Evolutionary conservation across 257 asterid genomes (phyloP).

Genomic region (Przewalskia tangutica): DNA sequence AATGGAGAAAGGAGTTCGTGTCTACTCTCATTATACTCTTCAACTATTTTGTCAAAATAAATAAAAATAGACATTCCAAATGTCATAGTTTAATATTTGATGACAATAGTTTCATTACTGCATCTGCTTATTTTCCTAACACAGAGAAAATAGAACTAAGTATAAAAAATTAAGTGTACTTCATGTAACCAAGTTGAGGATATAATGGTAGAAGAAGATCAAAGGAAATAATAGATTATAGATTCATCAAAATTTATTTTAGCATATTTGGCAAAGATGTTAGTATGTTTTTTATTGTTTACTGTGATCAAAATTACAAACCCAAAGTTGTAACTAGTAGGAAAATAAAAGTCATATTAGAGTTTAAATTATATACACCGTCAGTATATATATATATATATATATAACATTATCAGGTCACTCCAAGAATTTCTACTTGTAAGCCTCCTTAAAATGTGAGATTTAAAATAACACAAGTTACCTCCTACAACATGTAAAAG

Average conservation of each 20-base stretch:
- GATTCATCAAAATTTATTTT: neutral
- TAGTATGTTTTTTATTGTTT: neutral
- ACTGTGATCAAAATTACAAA: neutral
- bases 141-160: neutral
- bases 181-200: too few relatives aligned
- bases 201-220: neutral
- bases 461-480: neutral
- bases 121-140: neutral
- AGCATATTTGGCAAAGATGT: neutral
- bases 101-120: neutral
- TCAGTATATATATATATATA: neutral
- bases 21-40: too few relatives aligned
- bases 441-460: neutral
- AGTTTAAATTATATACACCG: neutral
- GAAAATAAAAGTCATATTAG: too few relatives aligned
- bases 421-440: neutral
- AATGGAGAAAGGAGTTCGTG: too few relatives aligned
- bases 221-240: neutral
- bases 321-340: too few relatives aligned
- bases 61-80: too few relatives aligned
- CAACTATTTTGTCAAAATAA: too few relatives aligned
- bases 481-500: neutral
- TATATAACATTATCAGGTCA: neutral
- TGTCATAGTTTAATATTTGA: neutral
- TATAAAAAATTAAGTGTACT: neutral